These are phyloP conservation scores for Trametes cubensis DNA, from an alignment of 768 basidiomycete genomes.

Conservation along the genomic window DNA sequence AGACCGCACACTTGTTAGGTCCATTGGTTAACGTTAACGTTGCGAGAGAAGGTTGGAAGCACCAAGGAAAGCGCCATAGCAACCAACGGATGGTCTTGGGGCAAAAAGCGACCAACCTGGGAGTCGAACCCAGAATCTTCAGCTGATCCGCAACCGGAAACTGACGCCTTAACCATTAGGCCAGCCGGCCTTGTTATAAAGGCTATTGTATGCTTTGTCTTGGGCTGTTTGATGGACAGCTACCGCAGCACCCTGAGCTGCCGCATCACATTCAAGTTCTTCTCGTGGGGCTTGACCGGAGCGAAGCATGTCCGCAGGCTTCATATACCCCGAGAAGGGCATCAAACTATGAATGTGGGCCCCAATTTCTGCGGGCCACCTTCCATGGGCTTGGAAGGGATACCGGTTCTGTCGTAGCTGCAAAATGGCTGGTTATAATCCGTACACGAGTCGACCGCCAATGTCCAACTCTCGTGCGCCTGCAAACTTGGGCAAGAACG, in stretches of 20 bases:
- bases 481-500: constrained; percentile 6
- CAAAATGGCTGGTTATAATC: constrained; percentile 23
- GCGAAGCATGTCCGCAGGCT: no score
- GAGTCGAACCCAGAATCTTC: constrained; percentile 19
- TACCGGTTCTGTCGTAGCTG: no score
- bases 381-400: no score
- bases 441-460: constrained; percentile 29
- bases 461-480: constrained; percentile 8
- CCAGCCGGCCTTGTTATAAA: constrained; percentile 13
- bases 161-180: constrained; percentile 20
- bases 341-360: no score
- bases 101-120: constrained; percentile 14
- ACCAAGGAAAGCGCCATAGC: no score
- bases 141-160: constrained; percentile 8
- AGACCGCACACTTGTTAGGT: no score
- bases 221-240: not conserved
- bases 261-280: no score
- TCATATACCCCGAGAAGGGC: no score
- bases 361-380: no score
- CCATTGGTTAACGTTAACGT: not conserved
- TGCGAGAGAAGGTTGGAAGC: not conserved
- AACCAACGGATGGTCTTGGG: no score
- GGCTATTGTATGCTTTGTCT: no score
- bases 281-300: not conserved
- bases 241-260: constrained; percentile 2